A percentile compares a stretch with the other conserved stretches of the same genome.
These are phyloP conservation scores for Acacia pycnantha DNA, from an alignment of 331 rosid species.

Conservation along the genomic window DNA sequence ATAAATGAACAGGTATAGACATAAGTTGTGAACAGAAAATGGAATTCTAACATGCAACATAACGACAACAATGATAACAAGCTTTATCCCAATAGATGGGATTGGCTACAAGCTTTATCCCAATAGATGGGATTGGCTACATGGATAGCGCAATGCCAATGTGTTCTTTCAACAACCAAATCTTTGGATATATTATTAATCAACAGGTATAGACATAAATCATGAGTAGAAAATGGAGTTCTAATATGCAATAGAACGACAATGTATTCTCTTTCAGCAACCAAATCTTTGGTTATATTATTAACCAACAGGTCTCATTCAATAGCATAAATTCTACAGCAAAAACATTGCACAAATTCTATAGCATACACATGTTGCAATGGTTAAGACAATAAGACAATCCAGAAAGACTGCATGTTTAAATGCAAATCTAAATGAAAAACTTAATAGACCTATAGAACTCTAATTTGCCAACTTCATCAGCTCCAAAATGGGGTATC, in stretches of 20 bases:
- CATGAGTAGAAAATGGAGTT: background rate
- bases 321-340: background rate
- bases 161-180: no score
- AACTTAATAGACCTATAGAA: background rate
- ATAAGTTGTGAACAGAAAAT: background rate
- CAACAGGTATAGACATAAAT: background rate
- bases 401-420: background rate
- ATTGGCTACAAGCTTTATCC: background rate
- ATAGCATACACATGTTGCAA: background rate
- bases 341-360: conserved; percentile 21
- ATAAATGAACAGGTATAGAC: conserved; percentile 22
- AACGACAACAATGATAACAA: no score
- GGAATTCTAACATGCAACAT: background rate
- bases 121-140: background rate
- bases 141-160: background rate
- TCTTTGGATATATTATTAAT: no score
- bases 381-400: background rate
- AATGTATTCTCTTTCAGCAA: background rate
- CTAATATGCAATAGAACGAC: background rate
- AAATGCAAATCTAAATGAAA: background rate
- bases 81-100: no score
- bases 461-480: conserved; percentile 3
- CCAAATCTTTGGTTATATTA: background rate
- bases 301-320: background rate
- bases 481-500: conserved; percentile 1